phyloP scores from a whole-genome alignment of 1,284 basidiomycete genomes.

The Rhodotorula sp. region DNA sequence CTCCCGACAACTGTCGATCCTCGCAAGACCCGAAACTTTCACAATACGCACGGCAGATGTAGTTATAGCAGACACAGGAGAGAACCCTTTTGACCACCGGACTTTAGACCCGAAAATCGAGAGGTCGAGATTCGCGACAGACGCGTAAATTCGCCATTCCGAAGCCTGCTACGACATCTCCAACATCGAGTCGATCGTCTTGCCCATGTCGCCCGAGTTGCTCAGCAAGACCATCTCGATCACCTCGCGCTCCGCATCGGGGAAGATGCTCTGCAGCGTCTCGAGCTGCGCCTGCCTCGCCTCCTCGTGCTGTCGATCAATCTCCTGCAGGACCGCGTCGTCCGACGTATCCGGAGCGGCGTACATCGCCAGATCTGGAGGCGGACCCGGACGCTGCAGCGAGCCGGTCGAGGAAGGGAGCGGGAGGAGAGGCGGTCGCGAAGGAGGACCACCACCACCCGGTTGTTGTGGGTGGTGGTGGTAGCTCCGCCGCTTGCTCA shows the following conservation, averaged over 20 bases:
- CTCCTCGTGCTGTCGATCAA: slow-evolving; percentile 67
- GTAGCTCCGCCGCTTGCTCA: slow-evolving; percentile 17
- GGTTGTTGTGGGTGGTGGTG: neutral
- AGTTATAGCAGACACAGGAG: too few species aligned
- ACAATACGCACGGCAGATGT: too few species aligned
- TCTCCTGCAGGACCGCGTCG: slow-evolving; percentile 66
- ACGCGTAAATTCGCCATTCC: neutral
- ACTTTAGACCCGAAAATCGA: too few species aligned
- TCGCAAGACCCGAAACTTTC: too few species aligned
- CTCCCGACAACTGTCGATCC: too few species aligned
- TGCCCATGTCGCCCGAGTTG: slow-evolving; percentile 80
- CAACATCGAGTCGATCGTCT: slow-evolving; percentile 78
- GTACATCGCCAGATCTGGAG: slow-evolving; percentile 49
- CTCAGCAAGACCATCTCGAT: slow-evolving; percentile 82
- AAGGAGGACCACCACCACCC: neutral
- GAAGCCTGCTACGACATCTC: slow-evolving; percentile 59
- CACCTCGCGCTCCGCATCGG: slow-evolving; percentile 68
- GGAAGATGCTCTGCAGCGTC: slow-evolving; percentile 25
- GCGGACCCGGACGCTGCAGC: neutral
- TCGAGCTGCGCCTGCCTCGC: slow-evolving; percentile 25
- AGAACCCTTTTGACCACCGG: too few species aligned
- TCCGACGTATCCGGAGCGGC: slow-evolving; percentile 48
- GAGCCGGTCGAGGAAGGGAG: slow-evolving; percentile 16
- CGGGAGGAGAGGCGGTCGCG: slow-evolving; percentile 37
- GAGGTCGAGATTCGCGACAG: too few species aligned